Conservation (phyloP, 2,329 filamentous ascomycete genomes). For the Diplodia mutila region DNA sequence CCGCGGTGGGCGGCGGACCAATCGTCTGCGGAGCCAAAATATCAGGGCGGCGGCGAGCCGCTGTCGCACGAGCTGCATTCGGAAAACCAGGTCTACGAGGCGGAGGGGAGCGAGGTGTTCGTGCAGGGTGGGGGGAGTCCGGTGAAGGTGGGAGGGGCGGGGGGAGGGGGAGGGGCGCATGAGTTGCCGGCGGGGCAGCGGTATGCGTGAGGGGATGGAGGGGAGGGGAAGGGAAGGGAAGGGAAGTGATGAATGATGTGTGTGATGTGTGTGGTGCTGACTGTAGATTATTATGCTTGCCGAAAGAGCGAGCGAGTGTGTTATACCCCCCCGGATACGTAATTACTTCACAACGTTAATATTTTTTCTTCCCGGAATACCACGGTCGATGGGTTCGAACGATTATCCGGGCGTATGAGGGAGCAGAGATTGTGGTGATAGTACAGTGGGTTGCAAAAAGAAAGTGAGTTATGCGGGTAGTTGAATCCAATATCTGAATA, state of each 20-base stretch:
- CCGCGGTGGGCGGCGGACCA: neutral
- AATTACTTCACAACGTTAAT: neutral
- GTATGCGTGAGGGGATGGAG: neutral
- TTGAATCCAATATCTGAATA: too few species aligned
- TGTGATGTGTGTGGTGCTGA: neutral
- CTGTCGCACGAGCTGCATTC: neutral
- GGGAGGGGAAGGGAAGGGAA: too few species aligned
- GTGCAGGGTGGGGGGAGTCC: neutral
- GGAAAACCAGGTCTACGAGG: neutral
- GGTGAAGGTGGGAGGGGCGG: too few species aligned
- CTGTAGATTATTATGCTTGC: neutral
- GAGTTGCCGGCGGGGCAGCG: neutral
- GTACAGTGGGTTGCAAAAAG: too few species aligned
- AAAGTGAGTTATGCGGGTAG: too few species aligned
- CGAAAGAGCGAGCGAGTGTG: too few species aligned
- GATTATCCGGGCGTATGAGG: too few species aligned
- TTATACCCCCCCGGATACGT: neutral
- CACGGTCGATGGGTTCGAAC: too few species aligned
- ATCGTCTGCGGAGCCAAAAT: neutral
- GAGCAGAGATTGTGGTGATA: too few species aligned
- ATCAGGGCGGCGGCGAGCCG: neutral
- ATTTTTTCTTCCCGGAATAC: neutral
- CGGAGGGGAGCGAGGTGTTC: neutral
- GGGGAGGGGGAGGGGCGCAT: neutral
- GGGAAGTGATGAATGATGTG: too few species aligned